A percentile compares a stretch with the other conserved stretches of the same genome.
phyloP scores from a whole-genome alignment of 768 basidiomycete genomes.

The Tylopilus subfusipes region DNA sequence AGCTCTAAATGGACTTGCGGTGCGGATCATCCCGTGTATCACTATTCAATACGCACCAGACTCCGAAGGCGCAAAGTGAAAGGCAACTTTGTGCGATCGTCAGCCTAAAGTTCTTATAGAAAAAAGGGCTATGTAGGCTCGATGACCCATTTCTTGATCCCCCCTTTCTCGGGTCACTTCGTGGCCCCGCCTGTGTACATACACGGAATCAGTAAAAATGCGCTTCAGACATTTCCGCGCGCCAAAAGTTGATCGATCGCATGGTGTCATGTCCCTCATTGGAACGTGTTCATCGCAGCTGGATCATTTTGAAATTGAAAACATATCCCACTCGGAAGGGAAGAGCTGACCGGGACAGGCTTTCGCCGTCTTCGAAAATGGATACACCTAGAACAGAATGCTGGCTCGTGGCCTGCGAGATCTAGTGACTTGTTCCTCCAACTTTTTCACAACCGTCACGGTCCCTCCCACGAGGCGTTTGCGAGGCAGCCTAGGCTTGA shows the following conservation, averaged over 20 bases:
- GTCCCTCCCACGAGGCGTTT: slow-evolving; percentile 21
- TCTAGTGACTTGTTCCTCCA: background rate
- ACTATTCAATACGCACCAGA: slow-evolving; percentile 2
- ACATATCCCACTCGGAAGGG: background rate
- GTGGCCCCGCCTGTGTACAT: background rate
- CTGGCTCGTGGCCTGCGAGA: background rate
- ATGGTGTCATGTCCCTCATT: background rate
- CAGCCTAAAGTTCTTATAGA: slow-evolving; percentile 2
- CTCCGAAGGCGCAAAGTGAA: slow-evolving; percentile 19
- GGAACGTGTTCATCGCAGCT: slow-evolving; percentile 6
- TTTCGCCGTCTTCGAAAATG: background rate
- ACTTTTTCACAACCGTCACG: slow-evolving; percentile 2
- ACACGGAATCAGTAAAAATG: background rate
- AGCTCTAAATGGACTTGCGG: slow-evolving; percentile 13
- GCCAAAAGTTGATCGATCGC: slow-evolving; percentile 1
- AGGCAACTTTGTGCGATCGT: slow-evolving; percentile 11
- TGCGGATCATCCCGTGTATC: slow-evolving; percentile 25
- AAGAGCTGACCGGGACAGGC: background rate
- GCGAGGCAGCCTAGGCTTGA: slow-evolving; percentile 16
- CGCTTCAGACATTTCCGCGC: background rate
- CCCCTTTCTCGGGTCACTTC: background rate
- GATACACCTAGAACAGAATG: slow-evolving; percentile 3
- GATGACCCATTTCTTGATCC: background rate
- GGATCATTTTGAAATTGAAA: background rate
- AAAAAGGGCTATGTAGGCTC: background rate